Base-by-base conservation (phyloP, 805 yeast genomes). In the Alloascoidea africana region DNA sequence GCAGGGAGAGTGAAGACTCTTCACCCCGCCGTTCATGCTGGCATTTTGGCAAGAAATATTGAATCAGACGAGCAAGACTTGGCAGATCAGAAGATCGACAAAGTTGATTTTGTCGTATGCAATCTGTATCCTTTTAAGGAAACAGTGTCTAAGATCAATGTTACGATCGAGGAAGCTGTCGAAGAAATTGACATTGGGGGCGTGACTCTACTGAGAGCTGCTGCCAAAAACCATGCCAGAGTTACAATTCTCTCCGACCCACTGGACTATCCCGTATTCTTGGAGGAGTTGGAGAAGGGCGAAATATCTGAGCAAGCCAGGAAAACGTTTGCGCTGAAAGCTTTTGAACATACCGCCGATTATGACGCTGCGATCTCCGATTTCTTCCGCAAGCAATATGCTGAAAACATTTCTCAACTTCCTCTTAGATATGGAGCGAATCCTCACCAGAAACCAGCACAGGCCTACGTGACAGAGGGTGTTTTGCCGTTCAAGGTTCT, bases 391-490 rank as follows among this genome's bases (percentile, higher is more conserved):
- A 91, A 86, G 66, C 87, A 85, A 64, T 91, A 91, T 67, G 73
- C 94, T 37, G 97, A 89, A 65, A 81, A 77, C 57, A 66, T 64
- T 36, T 72, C 91, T 39, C 97, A 89, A 71, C 69, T 91, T 60
- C 89, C 96, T 18, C 72, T 91, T 53, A 79, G 98, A 68, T 91
- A 91, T 61, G 98, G 98, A 59, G 96, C 95, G 42, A 91, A 91
- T 68, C 98, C 98, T 42, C 97, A 91, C 62, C 98, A 91, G 69
- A 91, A 85, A 63, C 98, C 98, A 36, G 96, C 98, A 18, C 98
- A 91, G 68, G 96, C 97, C 38, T 91, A 62, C 55, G 94, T 91
- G 41, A 59, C 77, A 41, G 73, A 76, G 47, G 95, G 93, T 51
- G 81, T 79, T 47, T 71, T 91, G 47, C 98, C 98, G 37, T 89